A percentile compares a stretch with the other conserved stretches of the same genome.
Evolutionary conservation across 176 grass and related monocot species (phyloP).

Genomic region (Ampelocalamus luodianensis): DNA sequence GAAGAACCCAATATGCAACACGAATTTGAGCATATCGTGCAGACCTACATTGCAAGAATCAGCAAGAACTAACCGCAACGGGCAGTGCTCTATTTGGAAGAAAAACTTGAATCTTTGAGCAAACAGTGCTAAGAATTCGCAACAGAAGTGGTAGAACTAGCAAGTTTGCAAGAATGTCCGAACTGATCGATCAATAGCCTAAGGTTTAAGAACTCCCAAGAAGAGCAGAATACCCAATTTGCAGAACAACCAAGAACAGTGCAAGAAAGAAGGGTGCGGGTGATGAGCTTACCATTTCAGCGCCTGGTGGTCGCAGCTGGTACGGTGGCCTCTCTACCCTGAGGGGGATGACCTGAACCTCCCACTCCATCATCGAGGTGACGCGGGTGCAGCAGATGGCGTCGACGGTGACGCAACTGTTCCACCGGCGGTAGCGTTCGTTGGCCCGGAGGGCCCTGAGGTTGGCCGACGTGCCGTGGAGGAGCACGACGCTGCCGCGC

Average conservation of each 20-base stretch:
- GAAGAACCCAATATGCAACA: conserved; percentile 8
- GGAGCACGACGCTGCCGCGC: conserved; percentile 37
- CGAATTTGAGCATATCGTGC: background rate
- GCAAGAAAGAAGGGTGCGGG: background rate
- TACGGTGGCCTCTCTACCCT: conserved; percentile 42
- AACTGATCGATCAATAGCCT: background rate
- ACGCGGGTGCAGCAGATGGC: conserved; percentile 26
- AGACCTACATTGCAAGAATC: conserved; percentile 8
- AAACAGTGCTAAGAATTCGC: background rate
- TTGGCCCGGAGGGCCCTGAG: conserved; percentile 44
- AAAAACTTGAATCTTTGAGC: background rate
- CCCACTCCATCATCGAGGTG: conserved; percentile 56
- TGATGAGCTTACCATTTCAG: conserved; percentile 31
- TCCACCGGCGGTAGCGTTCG: conserved; percentile 31
- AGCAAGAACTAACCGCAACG: background rate
- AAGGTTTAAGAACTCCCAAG: background rate
- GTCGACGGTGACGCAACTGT: conserved; percentile 35
- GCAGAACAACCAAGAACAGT: background rate
- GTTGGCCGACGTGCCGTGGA: conserved; percentile 23
- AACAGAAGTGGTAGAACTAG: background rate
- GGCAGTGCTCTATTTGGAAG: background rate
- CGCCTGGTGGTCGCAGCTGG: conserved; percentile 31
- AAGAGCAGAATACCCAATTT: background rate
- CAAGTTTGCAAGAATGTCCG: background rate
- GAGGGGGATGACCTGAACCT: conserved; percentile 39